Base-by-base conservation (phyloP, 768 basidiomycete species). In the Saitozyma sp. region DNA sequence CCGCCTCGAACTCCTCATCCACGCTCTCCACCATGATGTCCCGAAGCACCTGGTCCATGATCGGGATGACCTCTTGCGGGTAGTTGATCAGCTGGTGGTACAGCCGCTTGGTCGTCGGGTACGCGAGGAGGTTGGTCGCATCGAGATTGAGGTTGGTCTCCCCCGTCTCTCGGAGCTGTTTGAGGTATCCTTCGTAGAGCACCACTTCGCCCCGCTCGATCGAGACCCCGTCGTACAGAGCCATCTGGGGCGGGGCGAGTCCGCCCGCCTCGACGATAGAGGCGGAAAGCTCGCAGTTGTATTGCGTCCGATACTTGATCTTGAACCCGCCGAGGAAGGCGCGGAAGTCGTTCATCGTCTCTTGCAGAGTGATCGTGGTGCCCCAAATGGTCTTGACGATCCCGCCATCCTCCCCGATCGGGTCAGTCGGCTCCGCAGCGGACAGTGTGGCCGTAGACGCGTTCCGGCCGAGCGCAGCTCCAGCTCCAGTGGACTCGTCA, bases 31-130 rank as follows among this genome's bases (percentile, higher is more conserved):
- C 80, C 89, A 97, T 90, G 54, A 90, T 82, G 74, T 97, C 95
- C 80, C 94, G 93, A 69, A 98, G 81, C 0, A 92, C 88, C 71
- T 95, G 91, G 83, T 99, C 96, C 89, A 97, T 93, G 20, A 91
- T 91, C 1, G 96, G 95, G 53, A 99, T 85, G 52, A 97, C 88
- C 83, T 99, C 96, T 78, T 98, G 94, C 0, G 96, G 96, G 79
- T 96, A 98, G 73, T 92, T 93, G 64, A 87, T 79, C 5, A 99
- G 85, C 75, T 96, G 92, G 17, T 82, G 82, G 74, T 91, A 86
- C 14, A 99, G 82, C 78, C 92, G 96, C 74, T 85, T 87, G 61
- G 86, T 86, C 10, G 88, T 86, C 0, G 92, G 90, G 78, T 90
- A 99, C 2, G 94, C 87, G 41, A 88, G 83, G 13, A 99, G 81